A percentile compares a stretch with the other conserved stretches of the same genome.
Conservation (phyloP, 345 rosid genomes). For the Fremontodendron californicum region DNA sequence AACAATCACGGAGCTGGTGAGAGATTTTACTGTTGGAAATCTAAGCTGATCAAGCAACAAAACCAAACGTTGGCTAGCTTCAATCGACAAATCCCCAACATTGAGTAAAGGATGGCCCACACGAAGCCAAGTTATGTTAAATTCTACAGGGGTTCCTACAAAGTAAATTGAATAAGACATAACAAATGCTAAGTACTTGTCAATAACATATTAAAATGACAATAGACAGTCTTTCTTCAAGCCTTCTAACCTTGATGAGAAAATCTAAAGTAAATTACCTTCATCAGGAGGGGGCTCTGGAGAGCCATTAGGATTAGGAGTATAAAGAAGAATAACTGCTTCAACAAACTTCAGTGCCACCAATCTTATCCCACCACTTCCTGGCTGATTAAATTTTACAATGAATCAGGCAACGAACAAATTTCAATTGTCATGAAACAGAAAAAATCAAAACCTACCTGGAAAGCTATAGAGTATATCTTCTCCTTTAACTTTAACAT, state of each 20-base stretch:
- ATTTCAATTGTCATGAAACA: slow-evolving; percentile 7
- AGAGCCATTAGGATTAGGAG: slow-evolving; percentile 73
- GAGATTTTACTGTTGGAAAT: slow-evolving; percentile 71
- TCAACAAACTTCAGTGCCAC: slow-evolving; percentile 82
- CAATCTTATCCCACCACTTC: slow-evolving; percentile 73
- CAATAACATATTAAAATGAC: slow-evolving; percentile 2
- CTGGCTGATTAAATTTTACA: slow-evolving; percentile 49
- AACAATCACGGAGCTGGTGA: slow-evolving; percentile 55
- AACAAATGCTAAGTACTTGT: not conserved
- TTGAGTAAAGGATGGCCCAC: slow-evolving; percentile 84
- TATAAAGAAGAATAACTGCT: slow-evolving; percentile 80
- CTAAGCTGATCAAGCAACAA: slow-evolving; percentile 94
- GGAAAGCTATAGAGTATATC: slow-evolving; percentile 67
- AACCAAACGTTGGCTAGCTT: slow-evolving; percentile 78
- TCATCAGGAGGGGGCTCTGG: slow-evolving; percentile 51
- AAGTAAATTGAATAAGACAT: slow-evolving; percentile 17
- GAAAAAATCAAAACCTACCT: slow-evolving; percentile 39
- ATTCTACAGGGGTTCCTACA: slow-evolving; percentile 53
- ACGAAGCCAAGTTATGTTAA: slow-evolving; percentile 81
- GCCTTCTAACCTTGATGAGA: not conserved
- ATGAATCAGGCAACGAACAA: slow-evolving; percentile 28
- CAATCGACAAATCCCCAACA: slow-evolving; percentile 80
- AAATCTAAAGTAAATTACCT: slow-evolving; percentile 42
- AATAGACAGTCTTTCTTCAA: not conserved
- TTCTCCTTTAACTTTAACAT: slow-evolving; percentile 84